A percentile compares a stretch with the other conserved stretches of the same genome.
Conservation (phyloP, 352 stramenopile genomes). For the Pythium folliculosum region DNA sequence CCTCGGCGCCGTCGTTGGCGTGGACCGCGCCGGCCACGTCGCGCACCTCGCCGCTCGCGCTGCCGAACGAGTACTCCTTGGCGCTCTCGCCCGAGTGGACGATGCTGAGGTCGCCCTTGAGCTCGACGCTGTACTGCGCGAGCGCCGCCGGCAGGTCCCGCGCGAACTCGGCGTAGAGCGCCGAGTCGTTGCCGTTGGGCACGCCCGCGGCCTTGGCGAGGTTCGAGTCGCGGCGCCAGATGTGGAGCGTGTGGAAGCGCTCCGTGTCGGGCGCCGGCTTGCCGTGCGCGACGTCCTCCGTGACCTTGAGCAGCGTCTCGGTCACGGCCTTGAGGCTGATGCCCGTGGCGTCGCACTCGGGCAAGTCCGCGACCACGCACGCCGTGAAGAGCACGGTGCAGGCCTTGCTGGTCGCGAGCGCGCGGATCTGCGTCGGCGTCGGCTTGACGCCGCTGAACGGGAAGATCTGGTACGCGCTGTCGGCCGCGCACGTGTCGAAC, state of each 20-base stretch:
- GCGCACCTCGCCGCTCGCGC: not conserved
- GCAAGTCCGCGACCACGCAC: conserved; percentile 46
- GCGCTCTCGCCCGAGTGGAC: conserved; percentile 34
- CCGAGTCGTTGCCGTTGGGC: conserved; percentile 45
- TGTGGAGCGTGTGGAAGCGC: conserved; percentile 47
- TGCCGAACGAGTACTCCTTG: conserved; percentile 28
- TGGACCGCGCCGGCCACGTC: conserved; percentile 21
- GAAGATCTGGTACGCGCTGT: conserved; percentile 62
- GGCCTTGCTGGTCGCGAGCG: conserved; percentile 43
- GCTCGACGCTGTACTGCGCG: conserved; percentile 32
- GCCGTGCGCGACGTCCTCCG: conserved; percentile 45
- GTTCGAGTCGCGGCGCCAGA: conserved; percentile 53
- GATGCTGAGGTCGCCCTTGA: conserved; percentile 44
- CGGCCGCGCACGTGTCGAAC: conserved; percentile 50
- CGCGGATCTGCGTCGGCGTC: conserved; percentile 43
- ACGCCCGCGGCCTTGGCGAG: conserved; percentile 39
- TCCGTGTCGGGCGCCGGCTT: conserved; percentile 32
- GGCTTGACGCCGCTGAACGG: conserved; percentile 47
- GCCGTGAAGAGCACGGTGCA: conserved; percentile 56
- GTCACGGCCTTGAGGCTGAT: conserved; percentile 46
- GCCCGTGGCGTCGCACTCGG: conserved; percentile 47
- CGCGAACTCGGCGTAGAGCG: conserved; percentile 39
- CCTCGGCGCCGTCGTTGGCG: not conserved
- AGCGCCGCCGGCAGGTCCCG: conserved; percentile 34
- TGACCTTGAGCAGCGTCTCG: conserved; percentile 58